Evolutionary conservation across 2,329 filamentous ascomycete genomes (phyloP), one percentile per base, ranked within the genome.

Genomic region (Penicillium sp.): DNA sequence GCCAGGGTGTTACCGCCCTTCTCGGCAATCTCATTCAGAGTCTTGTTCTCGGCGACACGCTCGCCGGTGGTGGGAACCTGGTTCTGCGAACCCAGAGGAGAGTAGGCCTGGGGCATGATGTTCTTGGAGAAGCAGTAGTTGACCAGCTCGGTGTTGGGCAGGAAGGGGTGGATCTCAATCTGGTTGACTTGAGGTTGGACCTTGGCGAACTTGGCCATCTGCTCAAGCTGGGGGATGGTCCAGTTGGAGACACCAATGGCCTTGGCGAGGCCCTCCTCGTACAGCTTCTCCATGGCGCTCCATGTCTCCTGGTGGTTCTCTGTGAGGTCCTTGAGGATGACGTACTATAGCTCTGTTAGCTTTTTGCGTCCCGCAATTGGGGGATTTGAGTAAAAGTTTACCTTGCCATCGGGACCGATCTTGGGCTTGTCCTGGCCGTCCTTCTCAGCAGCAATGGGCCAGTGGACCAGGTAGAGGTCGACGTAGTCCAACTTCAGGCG

Each of bases 211-310:
- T 70, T 68, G 41, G 80, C 64, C 55, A 84, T 75, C 54, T 75
- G 67, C 61, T 82, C 72, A 14, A 84, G 71, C 37, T 81, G 77
- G 13, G 69, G 66, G n/a, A 81, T 80, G 52, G 77, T 77, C 75
- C 89, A 93, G 77, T 93, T 95, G 67, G 87, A 90, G 14, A 95
- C 86, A 51, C 90, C 90, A 64, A 95, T 91, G 55, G 87, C 85
- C 63, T 80, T 82, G 48, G 85, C 86, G 59, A 84, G 84, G 60
- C 88, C 88, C 1, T 84, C 82, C 13, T 74, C 70, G 31, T 85
- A 76, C 21, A 87, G 66, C 45, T 83, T 83, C 70, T 86, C 82
- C 80, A 93, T 86, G 29, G 84, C 84, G 68, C 89, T 85, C 89
- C 70, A 92, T 73, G 85, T 87, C 35, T 73, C 70, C 62, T 77